These are phyloP conservation scores for Hypoxylon rubiginosum DNA, from an alignment of 2,329 filamentous ascomycete genomes.

Conservation along the genomic window DNA sequence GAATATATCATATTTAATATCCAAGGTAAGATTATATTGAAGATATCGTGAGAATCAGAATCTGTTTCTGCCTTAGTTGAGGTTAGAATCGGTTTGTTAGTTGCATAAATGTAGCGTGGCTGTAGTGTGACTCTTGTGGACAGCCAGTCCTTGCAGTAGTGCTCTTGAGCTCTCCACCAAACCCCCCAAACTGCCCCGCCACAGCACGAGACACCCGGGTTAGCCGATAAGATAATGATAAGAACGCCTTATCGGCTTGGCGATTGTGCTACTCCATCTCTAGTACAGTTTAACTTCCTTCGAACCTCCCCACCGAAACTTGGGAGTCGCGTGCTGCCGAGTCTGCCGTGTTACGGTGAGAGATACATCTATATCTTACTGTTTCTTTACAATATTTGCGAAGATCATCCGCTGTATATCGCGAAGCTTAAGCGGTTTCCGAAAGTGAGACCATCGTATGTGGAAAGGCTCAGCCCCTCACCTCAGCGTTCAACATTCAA, in stretches of 20 bases:
- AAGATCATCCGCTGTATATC: slow-evolving; percentile 10
- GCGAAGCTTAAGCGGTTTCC: slow-evolving; percentile 1
- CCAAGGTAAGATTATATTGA: not conserved
- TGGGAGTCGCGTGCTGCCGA: slow-evolving; percentile 30
- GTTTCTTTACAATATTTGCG: slow-evolving; percentile 6
- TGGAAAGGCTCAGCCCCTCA: slow-evolving; percentile 27
- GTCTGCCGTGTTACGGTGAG: slow-evolving; percentile 2
- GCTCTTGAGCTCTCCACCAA: not conserved
- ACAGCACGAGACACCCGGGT: slow-evolving; percentile 25
- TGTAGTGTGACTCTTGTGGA: not conserved
- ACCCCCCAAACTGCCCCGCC: not conserved
- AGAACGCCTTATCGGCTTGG: slow-evolving; percentile 26
- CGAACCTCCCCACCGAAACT: slow-evolving; percentile 20
- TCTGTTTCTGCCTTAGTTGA: not conserved
- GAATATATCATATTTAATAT: not conserved
- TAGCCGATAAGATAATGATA: slow-evolving; percentile 40
- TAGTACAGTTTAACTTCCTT: slow-evolving; percentile 23
- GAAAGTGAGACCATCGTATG: slow-evolving; percentile 16
- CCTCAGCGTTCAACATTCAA: not conserved
- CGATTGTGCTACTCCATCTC: slow-evolving; percentile 32
- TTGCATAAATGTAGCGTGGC: not conserved
- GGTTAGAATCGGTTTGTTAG: not conserved
- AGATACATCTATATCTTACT: slow-evolving; percentile 5
- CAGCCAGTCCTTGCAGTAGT: not conserved
- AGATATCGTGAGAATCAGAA: not conserved